Evolutionary conservation across 495 filamentous ascomycete species (phyloP).

Genomic region (Parmelia sp.): DNA sequence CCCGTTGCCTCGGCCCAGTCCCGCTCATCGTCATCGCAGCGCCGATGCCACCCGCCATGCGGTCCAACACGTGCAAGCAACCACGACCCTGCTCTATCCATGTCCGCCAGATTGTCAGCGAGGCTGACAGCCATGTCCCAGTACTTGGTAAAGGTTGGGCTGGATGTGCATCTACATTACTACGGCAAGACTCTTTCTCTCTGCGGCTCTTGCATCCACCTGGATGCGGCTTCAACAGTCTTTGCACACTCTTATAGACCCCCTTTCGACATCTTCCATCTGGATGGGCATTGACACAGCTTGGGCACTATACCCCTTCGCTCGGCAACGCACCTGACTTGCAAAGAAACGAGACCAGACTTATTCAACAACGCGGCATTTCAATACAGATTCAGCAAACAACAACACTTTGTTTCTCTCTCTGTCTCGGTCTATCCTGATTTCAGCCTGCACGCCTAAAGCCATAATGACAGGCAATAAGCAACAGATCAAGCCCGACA

Average conservation of each 20-base stretch:
- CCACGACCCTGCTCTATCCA: constrained; percentile 6
- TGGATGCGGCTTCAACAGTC: constrained; percentile 10
- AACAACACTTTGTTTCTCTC: constrained; percentile 10
- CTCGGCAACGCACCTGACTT: constrained; percentile 11
- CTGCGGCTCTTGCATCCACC: constrained; percentile 9
- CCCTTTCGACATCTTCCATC: constrained; percentile 6
- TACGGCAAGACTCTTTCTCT: constrained; percentile 7
- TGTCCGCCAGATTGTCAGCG: constrained; percentile 14
- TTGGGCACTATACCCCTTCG: constrained; percentile 6
- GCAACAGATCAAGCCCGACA: constrained; percentile 13
- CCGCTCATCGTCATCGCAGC: constrained; percentile 5
- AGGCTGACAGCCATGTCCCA: constrained; percentile 14
- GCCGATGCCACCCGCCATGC: constrained; percentile 9
- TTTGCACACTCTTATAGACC: constrained; percentile 11
- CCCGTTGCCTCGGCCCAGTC: constrained; percentile 11
- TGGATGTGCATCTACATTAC: constrained; percentile 13
- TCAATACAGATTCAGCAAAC: constrained; percentile 8
- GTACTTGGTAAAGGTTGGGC: constrained; percentile 11
- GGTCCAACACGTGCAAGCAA: constrained; percentile 15
- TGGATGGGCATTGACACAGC: constrained; percentile 3
- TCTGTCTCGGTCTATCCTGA: constrained; percentile 9
- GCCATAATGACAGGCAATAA: constrained; percentile 14
- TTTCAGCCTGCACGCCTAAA: constrained; percentile 8
- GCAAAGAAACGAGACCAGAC: constrained; percentile 9
- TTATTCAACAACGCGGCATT: constrained; percentile 8